phyloP scores from a whole-genome alignment of 164 flowering plant species.

The Pachysandra terminalis region DNA sequence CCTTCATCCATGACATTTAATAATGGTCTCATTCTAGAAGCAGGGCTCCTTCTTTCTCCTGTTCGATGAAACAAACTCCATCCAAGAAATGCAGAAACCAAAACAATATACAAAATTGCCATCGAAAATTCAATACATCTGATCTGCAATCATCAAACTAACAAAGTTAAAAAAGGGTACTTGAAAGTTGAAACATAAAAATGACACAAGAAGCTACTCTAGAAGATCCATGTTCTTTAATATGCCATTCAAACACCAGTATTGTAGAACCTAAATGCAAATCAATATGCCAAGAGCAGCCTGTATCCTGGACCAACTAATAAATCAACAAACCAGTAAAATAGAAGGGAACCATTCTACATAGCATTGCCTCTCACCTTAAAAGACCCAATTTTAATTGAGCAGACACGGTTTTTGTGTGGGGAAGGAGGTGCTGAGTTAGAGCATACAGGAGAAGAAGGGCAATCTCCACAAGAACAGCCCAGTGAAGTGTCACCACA shows the following conservation, averaged over 20 bases:
- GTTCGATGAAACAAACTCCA: conserved; percentile 67
- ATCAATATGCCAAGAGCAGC: not conserved
- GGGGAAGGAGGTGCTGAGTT: conserved; percentile 47
- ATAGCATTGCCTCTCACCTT: conserved; percentile 43
- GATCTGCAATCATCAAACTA: conserved; percentile 50
- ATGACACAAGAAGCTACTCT: not conserved
- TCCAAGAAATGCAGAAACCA: conserved; percentile 65
- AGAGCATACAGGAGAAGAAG: conserved; percentile 73
- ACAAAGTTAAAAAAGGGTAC: conserved; percentile 11
- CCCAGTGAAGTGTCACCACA: conserved; percentile 92
- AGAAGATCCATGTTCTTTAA: not conserved
- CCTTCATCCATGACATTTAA: conserved; percentile 39
- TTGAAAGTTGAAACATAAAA: not conserved
- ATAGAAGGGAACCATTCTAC: not conserved
- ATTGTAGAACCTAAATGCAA: not conserved
- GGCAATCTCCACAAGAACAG: conserved; percentile 99
- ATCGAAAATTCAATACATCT: conserved; percentile 79
- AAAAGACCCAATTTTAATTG: conserved; percentile 67
- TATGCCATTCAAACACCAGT: not conserved
- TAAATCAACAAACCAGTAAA: not conserved
- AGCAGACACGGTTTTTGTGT: conserved; percentile 51
- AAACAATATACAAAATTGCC: conserved; percentile 58
- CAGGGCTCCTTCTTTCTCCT: conserved; percentile 33
- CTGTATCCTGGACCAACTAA: not conserved
- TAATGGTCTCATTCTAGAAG: conserved; percentile 46